These are phyloP conservation scores for Aspergillus sclerotioniger DNA, from an alignment of 495 filamentous ascomycete genomes.

Conservation along the genomic window DNA sequence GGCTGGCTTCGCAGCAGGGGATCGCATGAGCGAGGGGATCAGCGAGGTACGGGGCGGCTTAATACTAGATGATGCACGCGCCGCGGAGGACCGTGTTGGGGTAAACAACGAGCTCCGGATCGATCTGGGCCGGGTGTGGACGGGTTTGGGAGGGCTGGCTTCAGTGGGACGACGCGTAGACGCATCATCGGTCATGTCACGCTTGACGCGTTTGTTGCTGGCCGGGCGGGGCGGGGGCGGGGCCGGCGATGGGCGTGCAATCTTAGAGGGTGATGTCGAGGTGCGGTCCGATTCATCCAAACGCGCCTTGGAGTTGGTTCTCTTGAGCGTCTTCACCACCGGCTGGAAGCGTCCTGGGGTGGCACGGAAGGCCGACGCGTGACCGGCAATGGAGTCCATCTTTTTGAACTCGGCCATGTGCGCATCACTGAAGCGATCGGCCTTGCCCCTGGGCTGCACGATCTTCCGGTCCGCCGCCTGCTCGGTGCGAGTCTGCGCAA, in stretches of 20 bases:
- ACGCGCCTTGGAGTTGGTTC: conserved; percentile 70
- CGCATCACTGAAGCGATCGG: conserved; percentile 71
- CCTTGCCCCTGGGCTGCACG: conserved; percentile 73
- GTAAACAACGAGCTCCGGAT: conserved; percentile 60
- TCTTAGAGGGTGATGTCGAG: conserved; percentile 34
- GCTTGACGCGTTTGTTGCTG: conserved; percentile 64
- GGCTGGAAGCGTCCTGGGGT: conserved; percentile 57
- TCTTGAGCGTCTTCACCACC: conserved; percentile 60
- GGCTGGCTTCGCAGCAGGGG: conserved; percentile 45
- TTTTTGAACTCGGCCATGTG: conserved; percentile 90
- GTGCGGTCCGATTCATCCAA: conserved; percentile 55
- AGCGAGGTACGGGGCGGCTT: conserved; percentile 55
- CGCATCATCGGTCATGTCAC: conserved; percentile 55
- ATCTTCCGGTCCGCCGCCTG: conserved; percentile 61
- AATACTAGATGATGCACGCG: conserved; percentile 54
- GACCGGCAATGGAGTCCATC: conserved; percentile 91
- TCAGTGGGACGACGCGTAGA: conserved; percentile 47
- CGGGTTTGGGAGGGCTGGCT: conserved; percentile 41
- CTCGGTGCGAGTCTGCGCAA: conserved; percentile 26
- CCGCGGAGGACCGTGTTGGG: conserved; percentile 76
- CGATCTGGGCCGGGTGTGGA: conserved; percentile 35
- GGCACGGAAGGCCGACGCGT: conserved; percentile 75
- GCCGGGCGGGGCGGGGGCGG: conserved; percentile 19
- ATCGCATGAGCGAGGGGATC: conserved; percentile 53
- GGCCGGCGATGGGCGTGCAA: conserved; percentile 34